Base-by-base conservation (phyloP, 257 asterid species). In the Salvia rosmarinus region DNA sequence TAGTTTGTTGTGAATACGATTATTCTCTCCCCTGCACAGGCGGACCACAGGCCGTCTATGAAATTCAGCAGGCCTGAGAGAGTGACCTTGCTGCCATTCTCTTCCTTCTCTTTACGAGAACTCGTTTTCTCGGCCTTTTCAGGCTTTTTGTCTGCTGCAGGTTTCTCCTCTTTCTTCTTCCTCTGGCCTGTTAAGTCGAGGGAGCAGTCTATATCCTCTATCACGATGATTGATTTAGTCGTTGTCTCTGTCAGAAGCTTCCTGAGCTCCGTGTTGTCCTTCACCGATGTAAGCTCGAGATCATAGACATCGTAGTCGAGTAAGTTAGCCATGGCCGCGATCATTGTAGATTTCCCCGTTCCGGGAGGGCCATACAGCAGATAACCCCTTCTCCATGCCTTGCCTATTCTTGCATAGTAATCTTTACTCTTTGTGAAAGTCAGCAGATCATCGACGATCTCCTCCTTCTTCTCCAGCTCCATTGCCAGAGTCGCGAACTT, bases 371-470 rank as follows among this genome's bases (percentile, higher is more conserved):
- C 84, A 6, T 72, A 65, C 43, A 82, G 69, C 12, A 79, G 56
- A 62, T 79, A 82, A 0, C 84, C 86, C 76, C 84, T 77, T 40
- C 66, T 82, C 84, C 86, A 79, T 4, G 82, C 86, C 78, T 82
- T 79, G 3, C 86, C 84, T 1, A 82, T 79, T 40, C 84, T 76
- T 47, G 72, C 71, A 61, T 79, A 82, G 67, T 72, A 79, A 73
- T 79, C 84, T 60, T 72, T 79, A 21, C 84, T 55, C 71, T 39
- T 71, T 3, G 70, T 71, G n/a, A 81, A 81, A 39, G 77, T 71
- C 74, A 67, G 17, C 9, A 78, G 60, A 62, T 82, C 83, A 6
- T 82, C 86, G 1, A 75, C 67, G 10, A 82, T 78, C 49, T 72
- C 79, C 54, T 76, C 74, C 44, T 82, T 82, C 11, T 71, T 72